Evolutionary conservation across 768 basidiomycete species (phyloP), one percentile per base, ranked within the genome.

Genomic region (Tricholoma furcatifolium): DNA sequence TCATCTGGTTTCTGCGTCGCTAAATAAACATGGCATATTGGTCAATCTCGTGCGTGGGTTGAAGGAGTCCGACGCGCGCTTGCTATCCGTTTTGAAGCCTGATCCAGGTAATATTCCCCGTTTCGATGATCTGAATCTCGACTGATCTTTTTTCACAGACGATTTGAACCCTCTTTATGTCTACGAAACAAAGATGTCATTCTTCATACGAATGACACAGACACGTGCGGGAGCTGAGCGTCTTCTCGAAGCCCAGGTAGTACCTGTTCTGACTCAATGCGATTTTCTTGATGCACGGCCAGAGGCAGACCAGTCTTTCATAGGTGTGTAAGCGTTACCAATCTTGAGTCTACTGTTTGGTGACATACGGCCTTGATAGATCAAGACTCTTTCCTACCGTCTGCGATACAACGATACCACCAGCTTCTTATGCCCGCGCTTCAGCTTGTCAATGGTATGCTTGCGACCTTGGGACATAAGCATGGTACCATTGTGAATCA

Each of bases 111-210:
- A 30, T 27, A 48, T 43, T 30, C 30, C 34, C 39, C 42, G 27
- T 17, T 36, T 4, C 21, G 21, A 5, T 21, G 21, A 46, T 27
- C 11, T 15, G 21, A 30, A 31, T 40, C 41, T 45, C 3, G 27
- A 27, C 27, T 27, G 27, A 48, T 36, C 24, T 27, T 35, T 17
- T 34, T 50, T 51, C 55, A 0, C 59, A 96, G 96, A 92, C 58
- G 91, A 94, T 53, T 70, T 98, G 27, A 95, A 96, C 62, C 78
- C 92, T 0, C 74, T 95, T 36, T 98, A 97, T 69, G 90, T 98
- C 12, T 98, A 93, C 61, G 96, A 98, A 65, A 83, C 94, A 12
- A 96, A 96, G 70, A 87, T 96, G 83, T 91, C 94, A 3, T 72
- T 97, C 56, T 83, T 98, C 53, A 81, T 88, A 23, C 82, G 92